phyloP scores from a whole-genome alignment of 2,329 filamentous ascomycete genomes.

The Venturia pyrina region DNA sequence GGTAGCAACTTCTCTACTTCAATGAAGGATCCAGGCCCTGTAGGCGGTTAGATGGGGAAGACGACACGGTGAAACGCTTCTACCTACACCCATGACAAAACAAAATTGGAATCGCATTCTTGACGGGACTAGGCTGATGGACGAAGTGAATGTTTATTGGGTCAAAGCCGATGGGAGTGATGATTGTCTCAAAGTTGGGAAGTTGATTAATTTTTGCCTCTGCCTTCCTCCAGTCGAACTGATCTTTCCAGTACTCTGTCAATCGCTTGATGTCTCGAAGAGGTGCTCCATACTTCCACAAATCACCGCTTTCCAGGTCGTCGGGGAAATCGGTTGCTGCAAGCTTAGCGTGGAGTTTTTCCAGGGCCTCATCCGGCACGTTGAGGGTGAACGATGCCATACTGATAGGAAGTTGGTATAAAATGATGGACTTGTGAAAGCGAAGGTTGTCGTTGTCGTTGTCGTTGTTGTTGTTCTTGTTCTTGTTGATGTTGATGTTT shows the following conservation, averaged over 20 bases:
- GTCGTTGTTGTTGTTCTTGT: background rate
- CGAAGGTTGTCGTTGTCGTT: background rate
- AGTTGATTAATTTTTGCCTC: conserved; percentile 51
- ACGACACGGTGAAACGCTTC: background rate
- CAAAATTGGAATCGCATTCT: conserved; percentile 51
- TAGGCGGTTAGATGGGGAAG: background rate
- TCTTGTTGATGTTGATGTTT: background rate
- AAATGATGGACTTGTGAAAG: too few species aligned
- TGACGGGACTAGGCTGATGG: conserved; percentile 42
- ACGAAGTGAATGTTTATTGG: conserved; percentile 55
- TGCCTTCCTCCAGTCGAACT: conserved; percentile 50
- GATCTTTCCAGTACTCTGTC: conserved; percentile 44
- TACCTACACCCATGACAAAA: conserved; percentile 54
- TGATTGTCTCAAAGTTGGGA: conserved; percentile 35
- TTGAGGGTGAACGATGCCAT: conserved; percentile 38
- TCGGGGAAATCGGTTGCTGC: conserved; percentile 44
- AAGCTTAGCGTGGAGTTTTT: conserved; percentile 47
- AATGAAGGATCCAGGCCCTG: conserved; percentile 58
- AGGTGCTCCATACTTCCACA: conserved; percentile 52
- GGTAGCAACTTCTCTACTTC: conserved; percentile 54
- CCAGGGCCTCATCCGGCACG: conserved; percentile 42
- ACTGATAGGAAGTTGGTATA: too few species aligned
- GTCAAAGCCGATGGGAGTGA: conserved; percentile 49
- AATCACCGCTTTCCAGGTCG: conserved; percentile 33
- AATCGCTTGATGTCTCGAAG: conserved; percentile 51